Conservation (phyloP, 108 stramenopile genomes). For the Fragilariopsis cylindrus region DNA sequence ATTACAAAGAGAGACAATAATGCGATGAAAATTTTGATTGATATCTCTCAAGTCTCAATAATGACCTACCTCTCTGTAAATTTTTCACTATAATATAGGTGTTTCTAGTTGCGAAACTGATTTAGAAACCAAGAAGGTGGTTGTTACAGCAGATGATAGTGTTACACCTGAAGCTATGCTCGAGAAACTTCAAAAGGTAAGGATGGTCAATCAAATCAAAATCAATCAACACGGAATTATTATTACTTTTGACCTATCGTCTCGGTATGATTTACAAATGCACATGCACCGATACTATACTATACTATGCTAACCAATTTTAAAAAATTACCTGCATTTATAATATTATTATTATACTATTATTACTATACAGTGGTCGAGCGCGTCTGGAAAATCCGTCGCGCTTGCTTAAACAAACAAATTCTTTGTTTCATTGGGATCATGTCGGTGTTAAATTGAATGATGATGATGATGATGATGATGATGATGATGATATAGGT, state of each 20-base stretch:
- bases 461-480: no score
- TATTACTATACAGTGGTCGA: constrained; percentile 41
- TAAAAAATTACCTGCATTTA: no score
- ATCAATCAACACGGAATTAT: background rate
- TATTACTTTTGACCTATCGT: background rate
- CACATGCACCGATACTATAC: background rate
- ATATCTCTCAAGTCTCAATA: background rate
- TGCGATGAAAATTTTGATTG: background rate
- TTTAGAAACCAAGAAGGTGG: constrained; percentile 70
- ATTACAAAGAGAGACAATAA: background rate
- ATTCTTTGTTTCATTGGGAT: no score
- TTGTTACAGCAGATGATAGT: constrained; percentile 55
- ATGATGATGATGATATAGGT: no score
- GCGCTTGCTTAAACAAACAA: constrained; percentile 22
- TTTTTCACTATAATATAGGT: constrained; percentile 32
- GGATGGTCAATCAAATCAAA: background rate
- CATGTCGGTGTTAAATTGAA: no score
- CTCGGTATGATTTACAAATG: background rate
- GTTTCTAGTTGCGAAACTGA: constrained; percentile 66
- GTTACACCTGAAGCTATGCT: constrained; percentile 62
- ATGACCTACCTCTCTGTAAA: background rate
- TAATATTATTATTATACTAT: no score
- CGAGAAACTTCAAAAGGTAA: constrained; percentile 75
- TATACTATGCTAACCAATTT: background rate
- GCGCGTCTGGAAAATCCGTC: constrained; percentile 61